Conservation (phyloP, 2,329 filamentous ascomycete genomes). For the Venturia aucupariae region DNA sequence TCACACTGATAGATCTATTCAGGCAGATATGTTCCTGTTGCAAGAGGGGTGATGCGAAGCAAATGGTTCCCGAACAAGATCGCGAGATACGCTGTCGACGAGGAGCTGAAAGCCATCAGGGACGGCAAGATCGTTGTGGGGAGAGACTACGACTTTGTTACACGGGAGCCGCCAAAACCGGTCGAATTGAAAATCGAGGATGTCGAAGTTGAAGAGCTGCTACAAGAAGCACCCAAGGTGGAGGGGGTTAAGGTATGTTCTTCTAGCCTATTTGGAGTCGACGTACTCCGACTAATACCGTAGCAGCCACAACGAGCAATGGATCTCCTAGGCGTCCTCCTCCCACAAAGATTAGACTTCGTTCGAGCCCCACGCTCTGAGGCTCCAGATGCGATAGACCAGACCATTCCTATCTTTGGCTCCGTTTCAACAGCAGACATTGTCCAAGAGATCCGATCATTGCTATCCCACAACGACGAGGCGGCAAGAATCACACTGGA, state of each 20-base stretch:
- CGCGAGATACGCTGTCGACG: slow-evolving; percentile 43
- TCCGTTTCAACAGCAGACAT: slow-evolving; percentile 47
- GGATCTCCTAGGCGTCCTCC: slow-evolving; percentile 39
- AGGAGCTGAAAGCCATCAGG: slow-evolving; percentile 37
- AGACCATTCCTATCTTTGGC: slow-evolving; percentile 38
- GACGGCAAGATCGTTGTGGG: slow-evolving; percentile 35
- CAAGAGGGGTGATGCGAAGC: slow-evolving; percentile 45
- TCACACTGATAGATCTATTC: slow-evolving; percentile 32
- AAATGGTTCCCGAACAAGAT: slow-evolving; percentile 41
- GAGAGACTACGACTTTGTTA: slow-evolving; percentile 37
- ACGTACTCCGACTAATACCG: neutral
- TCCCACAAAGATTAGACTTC: slow-evolving; percentile 40
- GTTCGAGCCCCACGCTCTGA: slow-evolving; percentile 23
- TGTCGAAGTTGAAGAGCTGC: neutral
- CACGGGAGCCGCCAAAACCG: neutral
- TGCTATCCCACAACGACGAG: slow-evolving; percentile 43
- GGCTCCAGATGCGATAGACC: slow-evolving; percentile 12
- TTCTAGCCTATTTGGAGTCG: neutral
- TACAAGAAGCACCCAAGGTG: neutral
- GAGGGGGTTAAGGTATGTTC: neutral
- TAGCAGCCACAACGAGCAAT: slow-evolving; percentile 34
- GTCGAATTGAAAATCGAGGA: neutral
- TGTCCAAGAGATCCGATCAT: slow-evolving; percentile 37
- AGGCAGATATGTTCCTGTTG: slow-evolving; percentile 17
- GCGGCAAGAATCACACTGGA: slow-evolving; percentile 40